These are phyloP conservation scores for Rhodomyrtus psidioides DNA, from an alignment of 441 rosid species.

Conservation along the genomic window DNA sequence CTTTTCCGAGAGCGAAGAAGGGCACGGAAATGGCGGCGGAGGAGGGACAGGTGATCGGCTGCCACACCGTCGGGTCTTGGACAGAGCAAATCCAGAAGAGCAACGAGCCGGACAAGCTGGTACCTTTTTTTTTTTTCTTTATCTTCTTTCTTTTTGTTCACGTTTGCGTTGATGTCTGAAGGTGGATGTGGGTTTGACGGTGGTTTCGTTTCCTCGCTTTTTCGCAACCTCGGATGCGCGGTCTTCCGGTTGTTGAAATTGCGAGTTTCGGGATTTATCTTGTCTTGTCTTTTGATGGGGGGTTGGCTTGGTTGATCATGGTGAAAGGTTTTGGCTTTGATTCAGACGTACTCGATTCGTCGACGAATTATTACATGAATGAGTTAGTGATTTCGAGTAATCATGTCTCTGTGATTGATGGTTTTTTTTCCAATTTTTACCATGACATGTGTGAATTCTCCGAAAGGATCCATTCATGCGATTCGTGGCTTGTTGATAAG, in stretches of 20 bases:
- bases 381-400: background rate
- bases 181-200: background rate
- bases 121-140: background rate
- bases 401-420: background rate
- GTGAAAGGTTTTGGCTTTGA: background rate
- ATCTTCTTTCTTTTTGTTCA: background rate
- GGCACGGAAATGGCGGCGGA: background rate
- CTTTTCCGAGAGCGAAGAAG: background rate
- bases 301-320: background rate
- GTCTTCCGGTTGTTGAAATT: background rate
- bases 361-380: background rate
- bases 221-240: background rate
- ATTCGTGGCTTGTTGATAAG: background rate
- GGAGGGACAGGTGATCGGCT: slow-evolving; percentile 3
- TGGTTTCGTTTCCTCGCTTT: background rate
- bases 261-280: background rate
- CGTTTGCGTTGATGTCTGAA: background rate
- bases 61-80: slow-evolving; percentile 5
- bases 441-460: background rate
- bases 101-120: background rate
- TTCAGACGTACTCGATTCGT: background rate
- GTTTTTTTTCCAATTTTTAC: background rate
- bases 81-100: slow-evolving; percentile 4
- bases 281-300: no score
- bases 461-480: background rate